Conservation (phyloP, 495 filamentous ascomycete genomes). For the Jackrogersella multiformis region DNA sequence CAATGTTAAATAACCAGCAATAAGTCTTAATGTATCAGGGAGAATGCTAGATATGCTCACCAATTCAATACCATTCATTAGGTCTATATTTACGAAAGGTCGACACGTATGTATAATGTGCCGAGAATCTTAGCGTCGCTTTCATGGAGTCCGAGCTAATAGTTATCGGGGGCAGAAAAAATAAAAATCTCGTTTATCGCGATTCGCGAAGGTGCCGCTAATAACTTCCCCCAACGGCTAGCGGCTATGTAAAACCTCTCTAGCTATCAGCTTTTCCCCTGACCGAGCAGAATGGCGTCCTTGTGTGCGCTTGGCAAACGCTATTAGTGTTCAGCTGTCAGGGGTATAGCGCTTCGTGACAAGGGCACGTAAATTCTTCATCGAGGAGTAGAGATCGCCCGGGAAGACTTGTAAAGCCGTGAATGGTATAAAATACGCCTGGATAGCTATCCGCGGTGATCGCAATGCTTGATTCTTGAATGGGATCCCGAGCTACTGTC, state of each 20-base stretch:
- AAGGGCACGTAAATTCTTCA: not conserved
- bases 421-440: not conserved
- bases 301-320: conserved; percentile 21
- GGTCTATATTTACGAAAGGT: not conserved
- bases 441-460: not conserved
- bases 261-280: conserved; percentile 27
- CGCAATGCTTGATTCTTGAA: not conserved
- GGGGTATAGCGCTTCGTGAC: conserved; percentile 32
- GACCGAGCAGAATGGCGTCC: conserved; percentile 13
- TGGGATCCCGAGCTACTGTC: not conserved
- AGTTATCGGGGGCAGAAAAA: not conserved
- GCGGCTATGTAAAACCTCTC: conserved; percentile 12
- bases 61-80: not conserved
- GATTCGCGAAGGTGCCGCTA: conserved; percentile 24
- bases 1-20: too few species aligned
- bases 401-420: not conserved
- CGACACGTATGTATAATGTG: not conserved
- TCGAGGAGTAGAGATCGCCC: not conserved
- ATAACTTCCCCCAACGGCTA: conserved; percentile 15
- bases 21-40: not conserved
- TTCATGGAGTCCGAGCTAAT: conserved; percentile 2
- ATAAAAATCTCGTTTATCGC: conserved; percentile 12
- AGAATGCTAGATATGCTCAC: not conserved
- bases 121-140: conserved; percentile 8
- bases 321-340: conserved; percentile 34